These are phyloP conservation scores for Cyphellophora attinorum DNA, from an alignment of 2,329 filamentous ascomycete genomes.

Conservation along the genomic window DNA sequence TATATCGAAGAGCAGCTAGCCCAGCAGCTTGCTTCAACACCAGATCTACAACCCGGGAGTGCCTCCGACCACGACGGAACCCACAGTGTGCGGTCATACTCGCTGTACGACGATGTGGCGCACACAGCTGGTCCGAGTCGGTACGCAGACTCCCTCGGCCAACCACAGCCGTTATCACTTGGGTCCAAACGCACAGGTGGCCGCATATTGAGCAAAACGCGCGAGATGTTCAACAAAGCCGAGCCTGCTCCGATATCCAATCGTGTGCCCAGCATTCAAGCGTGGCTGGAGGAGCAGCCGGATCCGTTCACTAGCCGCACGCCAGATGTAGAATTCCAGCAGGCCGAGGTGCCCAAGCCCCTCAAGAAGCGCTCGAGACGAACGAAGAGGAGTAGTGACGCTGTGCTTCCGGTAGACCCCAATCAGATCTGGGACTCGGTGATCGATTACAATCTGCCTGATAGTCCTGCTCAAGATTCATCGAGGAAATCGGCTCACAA, in stretches of 20 bases:
- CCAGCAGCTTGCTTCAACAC: not conserved
- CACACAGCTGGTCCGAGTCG: conserved; percentile 10
- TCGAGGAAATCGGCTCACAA: too few species aligned
- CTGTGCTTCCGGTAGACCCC: conserved; percentile 16
- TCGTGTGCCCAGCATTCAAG: conserved; percentile 47
- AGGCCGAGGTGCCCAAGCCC: conserved; percentile 30
- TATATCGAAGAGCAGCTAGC: conserved; percentile 2
- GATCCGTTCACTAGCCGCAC: conserved; percentile 43
- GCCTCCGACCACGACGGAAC: too few species aligned
- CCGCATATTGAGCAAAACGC: conserved; percentile 34
- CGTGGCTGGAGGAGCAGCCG: conserved; percentile 50
- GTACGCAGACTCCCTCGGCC: conserved; percentile 15
- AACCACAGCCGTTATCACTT: conserved; percentile 19
- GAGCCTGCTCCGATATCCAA: conserved; percentile 29
- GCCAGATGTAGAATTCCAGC: conserved; percentile 8
- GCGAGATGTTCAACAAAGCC: conserved; percentile 34
- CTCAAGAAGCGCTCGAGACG: conserved; percentile 30
- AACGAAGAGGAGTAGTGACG: conserved; percentile 13
- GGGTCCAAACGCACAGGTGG: conserved; percentile 24
- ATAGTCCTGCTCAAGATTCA: too few species aligned
- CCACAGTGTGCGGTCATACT: not conserved
- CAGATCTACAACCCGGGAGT: too few species aligned
- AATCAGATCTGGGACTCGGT: conserved; percentile 20
- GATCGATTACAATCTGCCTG: too few species aligned
- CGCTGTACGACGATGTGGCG: not conserved